Base-by-base conservation (phyloP, 2,329 filamentous ascomycete species). In the Microdochium paspali region DNA sequence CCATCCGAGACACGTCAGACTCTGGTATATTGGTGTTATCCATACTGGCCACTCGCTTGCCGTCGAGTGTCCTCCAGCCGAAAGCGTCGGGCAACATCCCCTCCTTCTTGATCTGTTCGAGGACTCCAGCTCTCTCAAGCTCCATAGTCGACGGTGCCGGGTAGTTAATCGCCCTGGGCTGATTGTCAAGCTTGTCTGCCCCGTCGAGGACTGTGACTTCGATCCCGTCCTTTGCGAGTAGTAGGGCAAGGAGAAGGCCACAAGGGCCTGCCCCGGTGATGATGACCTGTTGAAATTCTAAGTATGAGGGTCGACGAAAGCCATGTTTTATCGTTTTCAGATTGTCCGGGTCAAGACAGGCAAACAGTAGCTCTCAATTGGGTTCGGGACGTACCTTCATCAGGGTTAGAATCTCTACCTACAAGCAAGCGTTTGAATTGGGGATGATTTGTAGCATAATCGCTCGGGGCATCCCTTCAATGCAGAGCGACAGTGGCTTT, bases 1-100 rank as follows among this genome's bases (percentile, higher is more conserved):
- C 67, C 61, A 74, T 65, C 44, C 63, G 58, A 43, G 65, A 57
- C 2, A 62, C 57, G 24, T 64, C 58, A 6, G 60, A 55, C 2
- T 52, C 53, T 50, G 49, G 53, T 26, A 46, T 21, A 18, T 6
- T 57, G 0, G 51, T 46, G 39, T 52, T 47, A 42, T 48, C 26
- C 10, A 53, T 43, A 23, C 49, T 48, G 24, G 57, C 49, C 39
- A 58, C 39, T 13, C 50, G 30, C 3, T 50, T 50, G 15, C 53
- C 55, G 47, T 58, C 54, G 10, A 57, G 46, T 24, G 54, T 49
- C 24, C 59, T 52, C 60, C 60, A 60, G 23, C 54, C 56, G 13
- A 58, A 59, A 25, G 54, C 58, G 44, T 54, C 50, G 4, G 60
- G 57, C 15, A 55, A 46, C 48, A 63, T 58, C 0, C 48, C 50